A percentile compares a stretch with the other conserved stretches of the same genome.
Conservation (phyloP, 192 early-diverging fungal species). For the Coemansia asiatica region DNA sequence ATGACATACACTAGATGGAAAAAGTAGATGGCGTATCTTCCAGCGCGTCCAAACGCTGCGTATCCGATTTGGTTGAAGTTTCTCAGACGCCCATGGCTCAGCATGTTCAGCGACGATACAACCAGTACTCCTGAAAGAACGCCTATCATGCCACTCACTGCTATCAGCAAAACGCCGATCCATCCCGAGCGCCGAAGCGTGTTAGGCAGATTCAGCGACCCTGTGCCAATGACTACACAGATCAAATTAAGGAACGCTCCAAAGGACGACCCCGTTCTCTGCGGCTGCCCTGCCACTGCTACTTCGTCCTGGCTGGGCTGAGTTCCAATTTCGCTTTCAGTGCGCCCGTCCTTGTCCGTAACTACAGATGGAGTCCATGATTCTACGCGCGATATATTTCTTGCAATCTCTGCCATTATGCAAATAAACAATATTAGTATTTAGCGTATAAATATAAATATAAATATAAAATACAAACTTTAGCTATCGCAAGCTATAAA, state of each 20-base stretch:
- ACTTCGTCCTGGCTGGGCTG: background rate
- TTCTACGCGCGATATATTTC: background rate
- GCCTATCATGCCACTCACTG: constrained; percentile 66
- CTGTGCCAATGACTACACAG: constrained; percentile 74
- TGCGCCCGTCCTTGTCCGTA: constrained; percentile 1
- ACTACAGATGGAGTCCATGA: constrained; percentile 5
- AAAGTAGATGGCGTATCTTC: constrained; percentile 60
- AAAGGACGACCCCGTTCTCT: constrained; percentile 55
- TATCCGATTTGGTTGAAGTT: constrained; percentile 67
- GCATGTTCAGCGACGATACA: constrained; percentile 66
- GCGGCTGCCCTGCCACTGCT: constrained; percentile 17
- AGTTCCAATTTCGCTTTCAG: background rate
- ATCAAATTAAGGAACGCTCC: constrained; percentile 61
- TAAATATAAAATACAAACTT: background rate
- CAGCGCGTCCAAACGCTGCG: constrained; percentile 65
- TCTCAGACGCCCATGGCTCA: constrained; percentile 54
- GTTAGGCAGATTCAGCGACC: constrained; percentile 74
- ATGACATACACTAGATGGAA: constrained; percentile 67
- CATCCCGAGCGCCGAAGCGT: constrained; percentile 72
- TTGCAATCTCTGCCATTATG: background rate
- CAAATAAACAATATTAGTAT: background rate
- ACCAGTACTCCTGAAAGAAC: constrained; percentile 72
- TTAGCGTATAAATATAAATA: background rate
- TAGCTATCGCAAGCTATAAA: too few relatives aligned
- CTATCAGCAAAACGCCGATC: constrained; percentile 66